Base-by-base conservation (phyloP, 495 filamentous ascomycete genomes). In the Talaromyces nanjingensis region DNA sequence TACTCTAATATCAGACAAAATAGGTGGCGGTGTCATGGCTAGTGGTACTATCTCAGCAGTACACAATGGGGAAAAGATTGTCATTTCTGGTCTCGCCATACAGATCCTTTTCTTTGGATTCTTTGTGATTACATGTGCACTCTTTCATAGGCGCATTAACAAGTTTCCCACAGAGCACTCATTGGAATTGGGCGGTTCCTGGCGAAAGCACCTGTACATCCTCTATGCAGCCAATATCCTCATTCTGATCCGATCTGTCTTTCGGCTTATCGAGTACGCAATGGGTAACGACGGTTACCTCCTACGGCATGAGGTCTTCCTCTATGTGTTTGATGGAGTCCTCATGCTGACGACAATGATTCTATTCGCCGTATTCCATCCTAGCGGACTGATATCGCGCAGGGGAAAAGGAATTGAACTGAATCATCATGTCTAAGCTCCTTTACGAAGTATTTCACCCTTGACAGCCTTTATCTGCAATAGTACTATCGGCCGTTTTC, bases 261-360 rank as follows among this genome's bases (percentile, higher is more conserved):
- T 89, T 66, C 78, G 88, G 27, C 75, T 86, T 24, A 72, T 87
- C 16, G 89, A 91, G 75, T 91, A 86, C 63, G 24, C 80, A 0
- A 72, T 83, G 70, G 87, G 88, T 0, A 71, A 81, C 42, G 74
- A 78, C 9, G 84, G 85, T 9, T 79, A 74, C 63, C 31, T 84
- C 27, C 67, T 87, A 64, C 67, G 59, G 22, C 76, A 84, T 53
- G 87, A 90, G 72, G 79, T 77, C 56, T 83, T 83, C 63, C 69
- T 89, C 62, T 90, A 88, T 67, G 67, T 87, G 4, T 89, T 89
- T 65, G 87, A 91, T 69, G 75, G 79, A 14, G 54, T 78, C 53
- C 66, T 85, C 42, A 89, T 91, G 86, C 67, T 84, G 22, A 7
- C 69, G 0, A 82, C 80, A 16, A 81, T 84, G 71, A 65, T 80